A percentile compares a stretch with the other conserved stretches of the same genome.
These are phyloP conservation scores for Nakataea oryzae DNA, from an alignment of 2,329 filamentous ascomycete genomes.

Conservation along the genomic window DNA sequence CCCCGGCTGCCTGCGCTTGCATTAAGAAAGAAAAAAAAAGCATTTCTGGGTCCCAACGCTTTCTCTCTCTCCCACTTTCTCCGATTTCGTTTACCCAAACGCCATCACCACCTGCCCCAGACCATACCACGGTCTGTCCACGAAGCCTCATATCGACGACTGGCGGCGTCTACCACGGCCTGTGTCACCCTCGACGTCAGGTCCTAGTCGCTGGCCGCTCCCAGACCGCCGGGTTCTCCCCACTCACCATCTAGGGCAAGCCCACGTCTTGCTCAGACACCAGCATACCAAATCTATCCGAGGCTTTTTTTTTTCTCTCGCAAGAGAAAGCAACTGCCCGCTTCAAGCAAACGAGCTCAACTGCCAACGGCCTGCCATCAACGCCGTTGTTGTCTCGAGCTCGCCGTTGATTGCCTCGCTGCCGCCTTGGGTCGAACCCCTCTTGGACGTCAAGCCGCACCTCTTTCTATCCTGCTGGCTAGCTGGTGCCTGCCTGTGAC, in stretches of 20 bases:
- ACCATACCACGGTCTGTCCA: neutral
- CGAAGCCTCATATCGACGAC: neutral
- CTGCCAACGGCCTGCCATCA: neutral
- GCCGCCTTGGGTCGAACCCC: neutral
- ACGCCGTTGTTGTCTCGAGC: neutral
- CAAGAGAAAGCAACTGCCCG: neutral
- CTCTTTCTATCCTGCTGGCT: neutral
- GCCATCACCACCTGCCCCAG: neutral
- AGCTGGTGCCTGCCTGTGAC: neutral
- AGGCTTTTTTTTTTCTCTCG: neutral
- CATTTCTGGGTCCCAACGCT: constrained; percentile 1
- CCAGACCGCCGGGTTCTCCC: constrained; percentile 3
- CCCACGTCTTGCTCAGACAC: neutral
- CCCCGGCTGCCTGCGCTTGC: neutral
- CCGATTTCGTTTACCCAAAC: neutral
- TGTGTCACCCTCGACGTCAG: neutral
- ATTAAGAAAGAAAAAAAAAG: neutral
- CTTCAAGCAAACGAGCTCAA: neutral
- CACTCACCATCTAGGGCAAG: neutral
- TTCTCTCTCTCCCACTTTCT: neutral
- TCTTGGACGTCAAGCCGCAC: neutral
- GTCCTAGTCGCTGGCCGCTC: neutral
- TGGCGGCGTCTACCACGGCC: neutral
- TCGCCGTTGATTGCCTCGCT: neutral
- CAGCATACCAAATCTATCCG: neutral